Evolutionary conservation across 805 yeast species (phyloP).

Genomic region (Saturnispora galanensis): DNA sequence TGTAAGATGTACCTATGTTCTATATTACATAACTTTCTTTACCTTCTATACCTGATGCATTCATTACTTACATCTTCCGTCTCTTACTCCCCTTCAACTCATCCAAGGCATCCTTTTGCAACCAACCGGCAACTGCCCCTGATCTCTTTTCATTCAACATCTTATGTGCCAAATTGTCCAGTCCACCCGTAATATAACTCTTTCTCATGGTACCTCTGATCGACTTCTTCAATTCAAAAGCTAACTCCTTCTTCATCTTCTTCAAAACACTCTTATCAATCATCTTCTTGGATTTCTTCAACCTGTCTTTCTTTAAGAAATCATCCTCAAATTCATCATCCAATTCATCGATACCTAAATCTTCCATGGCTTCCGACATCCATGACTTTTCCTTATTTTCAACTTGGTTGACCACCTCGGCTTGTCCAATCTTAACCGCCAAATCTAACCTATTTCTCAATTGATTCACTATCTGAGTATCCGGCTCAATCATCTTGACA

Average conservation of each 20-base stretch:
- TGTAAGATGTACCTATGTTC: too few species aligned
- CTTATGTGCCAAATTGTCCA: conserved; percentile 67
- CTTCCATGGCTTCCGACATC: conserved; percentile 88
- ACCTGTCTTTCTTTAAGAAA: conserved; percentile 51
- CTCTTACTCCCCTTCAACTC: conserved; percentile 32
- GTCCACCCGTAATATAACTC: conserved; percentile 72
- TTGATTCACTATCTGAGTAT: conserved; percentile 61
- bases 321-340: conserved; percentile 57
- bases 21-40: neutral
- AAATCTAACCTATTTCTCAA: conserved; percentile 57
- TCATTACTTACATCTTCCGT: neutral
- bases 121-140: conserved; percentile 70
- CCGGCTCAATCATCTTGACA: conserved; percentile 62
- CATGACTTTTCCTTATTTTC: conserved; percentile 63
- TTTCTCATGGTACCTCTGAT: conserved; percentile 55
- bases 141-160: conserved; percentile 41
- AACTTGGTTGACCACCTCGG: conserved; percentile 44
- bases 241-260: conserved; percentile 41
- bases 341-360: conserved; percentile 69
- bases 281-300: conserved; percentile 42
- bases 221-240: conserved; percentile 40
- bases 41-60: neutral
- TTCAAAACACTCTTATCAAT: conserved; percentile 41
- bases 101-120: conserved; percentile 56
- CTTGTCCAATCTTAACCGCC: conserved; percentile 69